A percentile compares a stretch with the other conserved stretches of the same genome.
Conservation (phyloP, 805 yeast genomes). For the Saccharomycopsis babjevae region DNA sequence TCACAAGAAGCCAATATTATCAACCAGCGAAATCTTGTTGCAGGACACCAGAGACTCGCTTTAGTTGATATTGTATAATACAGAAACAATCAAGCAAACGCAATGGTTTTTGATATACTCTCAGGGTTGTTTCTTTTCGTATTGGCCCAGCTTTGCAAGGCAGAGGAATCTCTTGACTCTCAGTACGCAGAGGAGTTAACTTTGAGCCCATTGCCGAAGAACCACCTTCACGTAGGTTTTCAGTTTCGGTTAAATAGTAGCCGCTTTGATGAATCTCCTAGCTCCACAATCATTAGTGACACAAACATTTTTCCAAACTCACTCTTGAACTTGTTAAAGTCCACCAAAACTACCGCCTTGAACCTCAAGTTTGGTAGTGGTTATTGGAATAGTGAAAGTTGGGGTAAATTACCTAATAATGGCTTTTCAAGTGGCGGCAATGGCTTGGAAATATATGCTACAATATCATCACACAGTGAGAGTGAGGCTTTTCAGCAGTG, state of each 20-base stretch:
- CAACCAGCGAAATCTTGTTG: too few species aligned
- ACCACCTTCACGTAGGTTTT: constrained; percentile 15
- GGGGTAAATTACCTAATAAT: constrained; percentile 72
- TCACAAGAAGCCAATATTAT: too few species aligned
- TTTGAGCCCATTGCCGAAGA: constrained; percentile 16
- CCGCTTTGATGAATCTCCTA: constrained; percentile 9
- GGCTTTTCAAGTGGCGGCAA: constrained; percentile 81
- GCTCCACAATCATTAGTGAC: constrained; percentile 22
- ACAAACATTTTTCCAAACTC: constrained; percentile 71
- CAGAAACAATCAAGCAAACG: too few species aligned
- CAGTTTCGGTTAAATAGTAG: constrained; percentile 11
- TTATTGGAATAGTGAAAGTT: constrained; percentile 82
- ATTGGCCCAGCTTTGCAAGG: too few species aligned
- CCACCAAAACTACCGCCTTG: constrained; percentile 60
- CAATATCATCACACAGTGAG: constrained; percentile 52
- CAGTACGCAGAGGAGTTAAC: constrained; percentile 10
- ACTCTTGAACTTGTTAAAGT: constrained; percentile 63
- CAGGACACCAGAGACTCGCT: too few species aligned
- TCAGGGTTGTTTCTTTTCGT: too few species aligned
- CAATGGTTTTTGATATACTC: too few species aligned
- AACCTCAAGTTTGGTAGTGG: constrained; percentile 89
- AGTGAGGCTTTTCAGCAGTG: constrained; percentile 54
- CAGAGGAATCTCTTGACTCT: background rate
- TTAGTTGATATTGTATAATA: too few species aligned
- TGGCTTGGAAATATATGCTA: constrained; percentile 91